phyloP scores from a whole-genome alignment of 164 flowering plant genomes.

The Litsea cubeba region DNA sequence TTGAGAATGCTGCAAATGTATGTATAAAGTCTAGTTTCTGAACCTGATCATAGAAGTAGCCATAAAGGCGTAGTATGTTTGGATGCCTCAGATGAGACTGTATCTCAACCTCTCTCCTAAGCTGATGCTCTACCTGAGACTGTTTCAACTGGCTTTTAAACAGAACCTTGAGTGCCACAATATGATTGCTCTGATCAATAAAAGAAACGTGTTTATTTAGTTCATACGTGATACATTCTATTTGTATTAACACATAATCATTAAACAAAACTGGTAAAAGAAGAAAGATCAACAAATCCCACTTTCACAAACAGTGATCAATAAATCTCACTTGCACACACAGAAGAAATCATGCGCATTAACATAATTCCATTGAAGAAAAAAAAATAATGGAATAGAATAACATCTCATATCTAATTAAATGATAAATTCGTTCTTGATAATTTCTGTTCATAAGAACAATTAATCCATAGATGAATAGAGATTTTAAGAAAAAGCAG shows the following conservation, averaged over 20 bases:
- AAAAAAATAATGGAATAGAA: neutral
- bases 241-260: neutral
- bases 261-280: no score
- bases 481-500: no score
- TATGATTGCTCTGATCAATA: constrained; percentile 72
- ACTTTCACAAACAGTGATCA: neutral
- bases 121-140: constrained; percentile 97
- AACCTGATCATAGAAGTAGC: constrained; percentile 96
- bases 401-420: neutral
- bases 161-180: constrained; percentile 92
- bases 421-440: neutral
- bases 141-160: constrained; percentile 91
- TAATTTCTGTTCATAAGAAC: neutral
- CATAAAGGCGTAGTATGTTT: constrained; percentile 82
- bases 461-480: neutral
- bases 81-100: constrained; percentile 93
- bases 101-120: constrained; percentile 91
- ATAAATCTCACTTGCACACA: no score
- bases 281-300: no score
- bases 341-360: neutral
- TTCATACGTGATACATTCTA: neutral
- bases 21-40: neutral
- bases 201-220: neutral
- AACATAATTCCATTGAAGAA: no score
- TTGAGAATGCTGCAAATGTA: neutral